phyloP scores from a whole-genome alignment of 768 basidiomycete genomes.

The Pleurotus ostreatus region DNA sequence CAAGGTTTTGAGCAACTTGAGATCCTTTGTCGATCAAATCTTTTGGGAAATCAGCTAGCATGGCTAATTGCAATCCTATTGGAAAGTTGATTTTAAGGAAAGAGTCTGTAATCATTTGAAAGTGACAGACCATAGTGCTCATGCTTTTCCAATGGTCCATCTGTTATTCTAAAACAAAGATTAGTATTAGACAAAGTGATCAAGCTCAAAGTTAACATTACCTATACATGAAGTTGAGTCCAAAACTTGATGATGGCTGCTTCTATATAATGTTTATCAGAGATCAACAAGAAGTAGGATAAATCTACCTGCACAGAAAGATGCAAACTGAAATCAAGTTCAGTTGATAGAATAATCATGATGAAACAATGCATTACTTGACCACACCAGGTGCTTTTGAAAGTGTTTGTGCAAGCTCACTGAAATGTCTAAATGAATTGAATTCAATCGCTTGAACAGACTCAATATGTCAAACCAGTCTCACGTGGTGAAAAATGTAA shows the following conservation, averaged over 20 bases:
- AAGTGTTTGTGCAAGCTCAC: constrained; percentile 74
- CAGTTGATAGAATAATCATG: not conserved
- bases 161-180: constrained; percentile 52
- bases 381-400: constrained; percentile 75
- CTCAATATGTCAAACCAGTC: constrained; percentile 11
- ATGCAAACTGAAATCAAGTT: constrained; percentile 54
- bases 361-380: constrained; percentile 46
- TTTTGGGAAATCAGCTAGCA: constrained; percentile 78
- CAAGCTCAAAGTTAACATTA: constrained; percentile 17
- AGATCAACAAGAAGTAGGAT: not conserved
- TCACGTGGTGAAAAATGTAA: constrained; percentile 90
- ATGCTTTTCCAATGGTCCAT: constrained; percentile 58
- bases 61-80: constrained; percentile 83
- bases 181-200: not conserved
- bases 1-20: constrained; percentile 56
- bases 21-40: constrained; percentile 64
- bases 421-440: constrained; percentile 58
- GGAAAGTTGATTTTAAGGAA: not conserved
- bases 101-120: not conserved
- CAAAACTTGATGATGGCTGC: constrained; percentile 53
- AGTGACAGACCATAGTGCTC: constrained; percentile 65
- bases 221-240: constrained; percentile 80
- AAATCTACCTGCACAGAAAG: constrained; percentile 66
- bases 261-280: constrained; percentile 32
- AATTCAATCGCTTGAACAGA: not conserved